Percentiles rank a stretch among this genome's conserved stretches.
phyloP scores from a whole-genome alignment of 768 basidiomycete species.

The Phlegmacium glaucopus region DNA sequence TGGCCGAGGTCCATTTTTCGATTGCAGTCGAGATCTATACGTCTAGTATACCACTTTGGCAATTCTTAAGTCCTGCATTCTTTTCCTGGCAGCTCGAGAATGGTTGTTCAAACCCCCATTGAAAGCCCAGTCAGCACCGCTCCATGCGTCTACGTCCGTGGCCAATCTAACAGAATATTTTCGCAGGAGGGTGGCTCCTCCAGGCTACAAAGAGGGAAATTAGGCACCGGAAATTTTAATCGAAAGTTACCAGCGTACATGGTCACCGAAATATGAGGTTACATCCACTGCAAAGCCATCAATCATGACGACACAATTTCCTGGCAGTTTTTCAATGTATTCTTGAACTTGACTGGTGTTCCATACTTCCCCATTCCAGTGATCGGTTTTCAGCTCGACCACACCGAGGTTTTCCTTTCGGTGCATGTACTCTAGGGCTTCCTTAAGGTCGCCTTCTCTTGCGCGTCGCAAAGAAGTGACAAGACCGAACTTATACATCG shows the following conservation, averaged over 20 bases:
- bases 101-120: conserved; percentile 73
- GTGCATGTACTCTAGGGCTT: conserved; percentile 47
- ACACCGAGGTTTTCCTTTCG: conserved; percentile 26
- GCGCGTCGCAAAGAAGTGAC: conserved; percentile 48
- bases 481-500: conserved; percentile 46
- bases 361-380: conserved; percentile 43
- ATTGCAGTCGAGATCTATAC: not conserved
- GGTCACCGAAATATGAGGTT: conserved; percentile 58
- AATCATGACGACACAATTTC: conserved; percentile 50
- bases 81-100: conserved; percentile 50
- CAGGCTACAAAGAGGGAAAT: conserved; percentile 44
- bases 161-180: conserved; percentile 37
- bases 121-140: conserved; percentile 61
- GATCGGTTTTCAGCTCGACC: conserved; percentile 15
- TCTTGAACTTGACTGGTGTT: conserved; percentile 28
- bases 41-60: conserved; percentile 33
- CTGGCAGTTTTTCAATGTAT: conserved; percentile 27
- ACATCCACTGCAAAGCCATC: conserved; percentile 62
- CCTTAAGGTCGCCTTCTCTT: conserved; percentile 42
- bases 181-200: conserved; percentile 52
- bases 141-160: conserved; percentile 11
- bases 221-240: not conserved
- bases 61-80: conserved; percentile 46
- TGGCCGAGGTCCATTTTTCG: too few species aligned
- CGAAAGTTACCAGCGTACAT: conserved; percentile 43